Base-by-base conservation (phyloP, 2,329 filamentous ascomycete genomes). In the Pseudopyrenochaeta lycopersici region DNA sequence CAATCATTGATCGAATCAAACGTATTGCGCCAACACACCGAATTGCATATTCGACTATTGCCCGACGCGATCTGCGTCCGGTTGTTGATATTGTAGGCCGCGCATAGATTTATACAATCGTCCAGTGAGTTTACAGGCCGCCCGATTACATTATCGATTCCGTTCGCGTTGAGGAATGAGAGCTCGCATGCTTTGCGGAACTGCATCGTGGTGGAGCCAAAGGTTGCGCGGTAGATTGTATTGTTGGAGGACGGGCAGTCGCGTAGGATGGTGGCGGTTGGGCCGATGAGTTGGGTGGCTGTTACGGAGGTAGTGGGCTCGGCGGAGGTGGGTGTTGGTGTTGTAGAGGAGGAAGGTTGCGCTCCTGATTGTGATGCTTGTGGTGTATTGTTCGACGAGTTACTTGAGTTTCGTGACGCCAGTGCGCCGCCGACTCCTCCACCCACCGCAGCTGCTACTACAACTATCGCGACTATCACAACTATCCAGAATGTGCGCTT, bases 161-260 rank as follows among this genome's bases (percentile, higher is more conserved):
- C 49, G 46, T 46, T 46, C 17, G 42, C 46, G 40, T 53, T 57
- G 7, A 54, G 17, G 32, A 56, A 53, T 5, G 53, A 54, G 10
- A 48, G 33, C 6, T 36, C 23, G 42, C 55, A 59, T 1, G 44
- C 47, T 43, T 62, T 58, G 46, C 58, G 49, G 46, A 56, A 61
- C 11, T 38, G 50, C 41, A 52, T 56, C 11, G 27, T 38, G 14
- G 36, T 56, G 41, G 27, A 21, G 41, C 58, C 55, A 23, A 49
- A 32, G 31, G 41, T 54, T 14, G 52, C 48, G 35, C 31, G 40
- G 48, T 62, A 57, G 23, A 62, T 32, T n/a, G 55, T 46, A 48
- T 56, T 33, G 41, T 62, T 59, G 32, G 56, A 62, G 21, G 56
- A 62, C 10, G 55, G 55, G 42, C 55, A 62, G 50, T 62, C 58